Evolutionary conservation across 257 asterid genomes (phyloP).

Genomic region (Catharanthus roseus): DNA sequence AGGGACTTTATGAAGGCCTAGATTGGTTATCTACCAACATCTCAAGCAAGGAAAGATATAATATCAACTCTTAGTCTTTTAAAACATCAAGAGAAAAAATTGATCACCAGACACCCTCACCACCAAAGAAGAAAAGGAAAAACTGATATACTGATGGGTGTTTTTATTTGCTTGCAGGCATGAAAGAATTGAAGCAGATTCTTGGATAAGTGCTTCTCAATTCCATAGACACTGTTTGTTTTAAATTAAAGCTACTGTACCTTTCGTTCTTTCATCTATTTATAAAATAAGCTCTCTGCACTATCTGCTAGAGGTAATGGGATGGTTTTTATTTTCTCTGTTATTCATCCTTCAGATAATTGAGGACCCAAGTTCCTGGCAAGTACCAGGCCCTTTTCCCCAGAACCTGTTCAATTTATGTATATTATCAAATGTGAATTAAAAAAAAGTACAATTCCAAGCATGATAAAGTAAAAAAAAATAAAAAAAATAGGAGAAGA

Average conservation of each 20-base stretch:
- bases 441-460: neutral
- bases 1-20: constrained; percentile 54
- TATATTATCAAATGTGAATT: neutral
- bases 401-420: neutral
- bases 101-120: neutral
- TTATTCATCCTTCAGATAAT: neutral
- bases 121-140: neutral
- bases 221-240: neutral
- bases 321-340: neutral
- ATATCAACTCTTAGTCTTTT: neutral
- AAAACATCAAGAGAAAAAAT: neutral
- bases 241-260: neutral
- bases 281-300: neutral
- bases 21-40: constrained; percentile 44
- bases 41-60: constrained; percentile 29
- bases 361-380: too few relatives aligned
- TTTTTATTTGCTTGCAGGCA: neutral
- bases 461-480: neutral
- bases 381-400: neutral
- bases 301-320: neutral
- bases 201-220: neutral
- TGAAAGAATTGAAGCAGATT: neutral
- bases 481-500: too few relatives aligned
- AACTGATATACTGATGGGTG: neutral
- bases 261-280: neutral